Evolutionary conservation across 768 basidiomycete species (phyloP), one percentile per base, ranked within the genome.

Genomic region (Lactarius evosmus): DNA sequence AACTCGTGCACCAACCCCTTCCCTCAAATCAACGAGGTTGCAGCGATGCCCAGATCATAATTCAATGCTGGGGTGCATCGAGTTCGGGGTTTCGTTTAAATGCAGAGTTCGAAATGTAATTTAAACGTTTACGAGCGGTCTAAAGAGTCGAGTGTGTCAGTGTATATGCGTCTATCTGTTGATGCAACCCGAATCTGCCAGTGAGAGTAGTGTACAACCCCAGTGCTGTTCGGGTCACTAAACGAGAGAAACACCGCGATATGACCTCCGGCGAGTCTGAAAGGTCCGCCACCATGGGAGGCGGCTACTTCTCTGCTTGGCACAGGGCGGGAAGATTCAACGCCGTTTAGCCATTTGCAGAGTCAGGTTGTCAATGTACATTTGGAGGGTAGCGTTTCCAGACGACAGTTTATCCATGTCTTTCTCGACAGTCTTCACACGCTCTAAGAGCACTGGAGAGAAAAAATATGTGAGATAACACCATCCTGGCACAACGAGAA

Each of bases 321-420:
- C 30, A 16, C 36, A 40, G 32, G 22, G 40, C 4, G 22, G 25
- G 19, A 29, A 34, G 22, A 3, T 29, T 82, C 74, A 89, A 73
- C 88, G 83, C 65, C 89, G 79, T 72, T 86, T 90, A 33, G 90
- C 88, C 85, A 93, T 90, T 74, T 94, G 92, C 70, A 90, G 80
- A 0, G 92, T 93, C 69, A 94, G 72, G 69, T 94, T 94, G 72
- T 94, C 91, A 71, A 93, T 92, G 71, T 94, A 94, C 85, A 87
- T 88, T 71, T 94, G 91, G 60, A 94, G 76, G 7, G 87, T 93
- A 61, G 86, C 85, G 67, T 94, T 94, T 56, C 87, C 88, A 4
- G 90, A 88, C 1, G 80, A 76, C 25, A 94, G 78, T 73, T 89
- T 92, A 66, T 93, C 88, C n/a, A 90, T 82, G 67, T 94, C 92